Evolutionary conservation across 2,329 filamentous ascomycete species (phyloP).

Genomic region (Aureobasidium pullulans): DNA sequence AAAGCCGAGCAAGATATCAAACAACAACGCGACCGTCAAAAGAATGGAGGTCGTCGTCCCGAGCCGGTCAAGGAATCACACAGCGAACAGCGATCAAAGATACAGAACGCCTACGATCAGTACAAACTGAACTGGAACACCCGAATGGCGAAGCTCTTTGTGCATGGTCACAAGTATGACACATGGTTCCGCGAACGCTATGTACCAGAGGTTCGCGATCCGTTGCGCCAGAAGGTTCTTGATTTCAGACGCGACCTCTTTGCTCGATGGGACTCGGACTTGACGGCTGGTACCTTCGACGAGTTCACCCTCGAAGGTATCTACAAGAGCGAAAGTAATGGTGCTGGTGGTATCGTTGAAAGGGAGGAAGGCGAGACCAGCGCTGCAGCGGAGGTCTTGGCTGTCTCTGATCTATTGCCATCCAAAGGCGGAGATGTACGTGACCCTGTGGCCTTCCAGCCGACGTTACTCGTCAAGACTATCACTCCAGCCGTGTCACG

Average conservation of each 20-base stretch:
- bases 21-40: slow-evolving; percentile 66
- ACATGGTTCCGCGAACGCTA: slow-evolving; percentile 99
- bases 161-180: slow-evolving; percentile 85
- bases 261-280: slow-evolving; percentile 79
- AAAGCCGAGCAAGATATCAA: slow-evolving; percentile 74
- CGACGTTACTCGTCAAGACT: slow-evolving; percentile 94
- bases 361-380: slow-evolving; percentile 95
- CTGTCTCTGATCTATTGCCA: slow-evolving; percentile 84
- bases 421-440: slow-evolving; percentile 76
- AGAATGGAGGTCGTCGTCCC: slow-evolving; percentile 60
- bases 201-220: slow-evolving; percentile 70
- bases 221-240: slow-evolving; percentile 66
- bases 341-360: slow-evolving; percentile 74
- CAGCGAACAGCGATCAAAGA: slow-evolving; percentile 70
- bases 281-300: slow-evolving; percentile 80
- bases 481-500: slow-evolving; percentile 94
- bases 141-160: slow-evolving; percentile 80
- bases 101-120: slow-evolving; percentile 60
- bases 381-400: slow-evolving; percentile 83
- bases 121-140: slow-evolving; percentile 43
- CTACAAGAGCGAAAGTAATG: slow-evolving; percentile 87
- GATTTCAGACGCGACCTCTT: slow-evolving; percentile 74
- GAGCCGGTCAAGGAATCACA: slow-evolving; percentile 64
- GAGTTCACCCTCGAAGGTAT: slow-evolving; percentile 92
- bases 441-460: slow-evolving; percentile 81